Conservation (phyloP, 768 basidiomycete genomes). For the Calocera cornea region DNA sequence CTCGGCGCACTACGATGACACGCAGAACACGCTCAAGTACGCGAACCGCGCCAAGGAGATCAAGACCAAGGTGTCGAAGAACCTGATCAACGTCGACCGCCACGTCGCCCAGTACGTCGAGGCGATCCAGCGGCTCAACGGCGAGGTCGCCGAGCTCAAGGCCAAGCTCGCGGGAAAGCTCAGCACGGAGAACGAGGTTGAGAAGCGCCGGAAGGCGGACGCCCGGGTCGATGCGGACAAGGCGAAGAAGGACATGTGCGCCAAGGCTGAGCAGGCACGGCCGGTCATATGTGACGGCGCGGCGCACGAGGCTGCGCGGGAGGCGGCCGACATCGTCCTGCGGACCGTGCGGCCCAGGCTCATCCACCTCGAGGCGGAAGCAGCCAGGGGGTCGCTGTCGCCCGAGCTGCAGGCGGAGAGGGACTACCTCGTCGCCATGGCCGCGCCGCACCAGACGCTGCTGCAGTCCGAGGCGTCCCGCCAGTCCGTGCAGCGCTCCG, state of each 20-base stretch:
- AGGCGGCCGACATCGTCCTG: slow-evolving; percentile 57
- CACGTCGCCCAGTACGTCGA: slow-evolving; percentile 93
- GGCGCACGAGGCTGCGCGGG: slow-evolving; percentile 52
- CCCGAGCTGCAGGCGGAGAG: slow-evolving; percentile 61
- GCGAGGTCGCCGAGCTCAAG: slow-evolving; percentile 74
- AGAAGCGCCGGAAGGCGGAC: slow-evolving; percentile 55
- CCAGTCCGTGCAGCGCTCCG: slow-evolving; percentile 48
- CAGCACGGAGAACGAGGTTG: slow-evolving; percentile 45
- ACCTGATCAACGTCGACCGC: slow-evolving; percentile 86
- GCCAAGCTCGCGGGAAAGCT: slow-evolving; percentile 66
- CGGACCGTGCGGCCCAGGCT: slow-evolving; percentile 48
- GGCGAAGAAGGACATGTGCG: slow-evolving; percentile 56
- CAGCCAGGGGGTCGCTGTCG: slow-evolving; percentile 31
- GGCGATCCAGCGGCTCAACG: slow-evolving; percentile 78
- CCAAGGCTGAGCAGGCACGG: slow-evolving; percentile 57
- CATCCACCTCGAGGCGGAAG: slow-evolving; percentile 33
- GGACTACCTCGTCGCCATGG: slow-evolving; percentile 50
- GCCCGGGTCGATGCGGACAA: slow-evolving; percentile 59
- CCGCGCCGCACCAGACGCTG: slow-evolving; percentile 54
- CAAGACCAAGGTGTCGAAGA: slow-evolving; percentile 91
- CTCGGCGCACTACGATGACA: slow-evolving; percentile 92
- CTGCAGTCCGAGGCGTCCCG: slow-evolving; percentile 45
- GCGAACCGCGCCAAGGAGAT: slow-evolving; percentile 97
- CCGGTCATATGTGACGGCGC: slow-evolving; percentile 64
- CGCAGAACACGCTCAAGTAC: slow-evolving; percentile 94